Evolutionary conservation across 176 grass and related monocot species (phyloP).

Genomic region (Avena atlantica): DNA sequence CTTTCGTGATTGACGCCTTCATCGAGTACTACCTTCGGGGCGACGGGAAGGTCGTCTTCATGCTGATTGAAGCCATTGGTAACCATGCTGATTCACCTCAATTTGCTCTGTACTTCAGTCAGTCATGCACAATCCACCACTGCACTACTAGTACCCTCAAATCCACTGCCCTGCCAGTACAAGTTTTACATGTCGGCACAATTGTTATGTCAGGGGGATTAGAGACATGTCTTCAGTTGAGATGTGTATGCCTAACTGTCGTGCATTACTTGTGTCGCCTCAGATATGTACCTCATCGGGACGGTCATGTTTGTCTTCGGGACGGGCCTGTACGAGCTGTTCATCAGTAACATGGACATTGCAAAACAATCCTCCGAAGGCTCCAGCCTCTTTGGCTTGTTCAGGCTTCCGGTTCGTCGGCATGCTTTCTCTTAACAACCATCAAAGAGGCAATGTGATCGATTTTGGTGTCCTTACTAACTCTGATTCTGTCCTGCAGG

Average conservation of each 20-base stretch:
- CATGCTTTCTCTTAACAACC: not conserved
- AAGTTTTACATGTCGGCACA: not conserved
- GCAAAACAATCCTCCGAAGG: conserved; percentile 59
- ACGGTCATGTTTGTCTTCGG: conserved; percentile 94
- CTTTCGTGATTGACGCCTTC: conserved; percentile 73
- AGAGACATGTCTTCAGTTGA: not conserved
- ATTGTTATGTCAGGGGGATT: not conserved
- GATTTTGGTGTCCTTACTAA: conserved; percentile 18
- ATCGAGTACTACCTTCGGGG: conserved; percentile 55
- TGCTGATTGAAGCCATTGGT: conserved; percentile 90
- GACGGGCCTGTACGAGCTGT: conserved; percentile 86
- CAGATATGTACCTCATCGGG: conserved; percentile 89
- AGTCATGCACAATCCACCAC: not conserved
- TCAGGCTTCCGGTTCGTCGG: conserved; percentile 70
- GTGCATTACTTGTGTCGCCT: conserved; percentile 16
- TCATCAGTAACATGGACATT: conserved; percentile 90
- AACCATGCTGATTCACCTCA: conserved; percentile 29
- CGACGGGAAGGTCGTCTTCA: conserved; percentile 60
- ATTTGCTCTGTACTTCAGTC: conserved; percentile 5
- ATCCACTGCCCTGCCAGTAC: not conserved
- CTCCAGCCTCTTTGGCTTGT: conserved; percentile 87
- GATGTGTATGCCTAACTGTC: conserved; percentile 1
- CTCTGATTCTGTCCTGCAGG: conserved; percentile 45
- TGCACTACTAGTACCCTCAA: not conserved
- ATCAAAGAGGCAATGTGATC: not conserved